phyloP scores from a whole-genome alignment of 805 yeast species.

The Hemisphaericaspora nanyangensis region DNA sequence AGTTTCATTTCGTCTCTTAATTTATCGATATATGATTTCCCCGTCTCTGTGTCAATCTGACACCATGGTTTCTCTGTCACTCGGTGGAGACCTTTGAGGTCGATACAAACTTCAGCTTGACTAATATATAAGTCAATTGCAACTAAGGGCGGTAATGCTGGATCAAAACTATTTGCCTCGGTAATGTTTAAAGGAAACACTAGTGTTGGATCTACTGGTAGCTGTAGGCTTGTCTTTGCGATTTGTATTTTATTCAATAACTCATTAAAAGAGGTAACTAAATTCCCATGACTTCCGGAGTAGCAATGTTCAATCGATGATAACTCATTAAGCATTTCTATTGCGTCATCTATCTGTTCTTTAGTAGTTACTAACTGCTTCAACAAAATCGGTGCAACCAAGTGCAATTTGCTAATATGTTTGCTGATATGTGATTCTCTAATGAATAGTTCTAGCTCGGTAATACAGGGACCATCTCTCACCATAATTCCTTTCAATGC shows the following conservation, averaged over 20 bases:
- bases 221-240: conserved; percentile 33
- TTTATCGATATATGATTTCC: conserved; percentile 55
- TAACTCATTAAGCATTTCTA: conserved; percentile 18
- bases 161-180: conserved; percentile 35
- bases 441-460: conserved; percentile 42
- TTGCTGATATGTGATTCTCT: conserved; percentile 40
- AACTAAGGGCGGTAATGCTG: conserved; percentile 42
- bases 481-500: conserved; percentile 57
- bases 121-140: conserved; percentile 56
- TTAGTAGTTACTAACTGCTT: conserved; percentile 48
- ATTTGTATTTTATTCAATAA: conserved; percentile 22
- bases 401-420: conserved; percentile 22
- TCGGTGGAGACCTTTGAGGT: conserved; percentile 47
- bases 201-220: conserved; percentile 47
- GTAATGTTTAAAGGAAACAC: conserved; percentile 57
- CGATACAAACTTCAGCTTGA: conserved; percentile 62
- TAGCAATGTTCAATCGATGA: background rate
- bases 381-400: conserved; percentile 33
- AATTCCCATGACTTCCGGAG: conserved; percentile 9
- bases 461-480: conserved; percentile 50
- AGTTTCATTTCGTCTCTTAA: conserved; percentile 52
- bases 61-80: conserved; percentile 64
- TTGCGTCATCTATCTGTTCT: conserved; percentile 33
- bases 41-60: conserved; percentile 40
- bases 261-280: conserved; percentile 22